Evolutionary conservation across 2,329 filamentous ascomycete species (phyloP).

Genomic region (Trichophyton simii): DNA sequence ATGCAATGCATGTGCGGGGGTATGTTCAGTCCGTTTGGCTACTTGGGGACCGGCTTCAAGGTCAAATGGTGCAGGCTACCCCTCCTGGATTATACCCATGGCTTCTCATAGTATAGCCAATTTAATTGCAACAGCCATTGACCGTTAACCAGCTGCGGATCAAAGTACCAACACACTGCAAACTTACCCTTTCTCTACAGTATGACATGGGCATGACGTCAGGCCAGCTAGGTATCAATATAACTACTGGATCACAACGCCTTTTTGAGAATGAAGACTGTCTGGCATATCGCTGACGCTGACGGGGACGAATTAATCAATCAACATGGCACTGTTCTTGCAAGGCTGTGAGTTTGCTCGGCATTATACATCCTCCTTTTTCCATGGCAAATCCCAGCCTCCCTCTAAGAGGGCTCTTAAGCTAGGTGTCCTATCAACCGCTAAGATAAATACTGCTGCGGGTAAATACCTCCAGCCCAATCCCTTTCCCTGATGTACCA

Average conservation of each 20-base stretch:
- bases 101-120: too few relatives aligned
- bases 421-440: slow-evolving; percentile 8
- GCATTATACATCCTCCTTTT: slow-evolving; percentile 9
- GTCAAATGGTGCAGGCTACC: too few relatives aligned
- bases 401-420: slow-evolving; percentile 9
- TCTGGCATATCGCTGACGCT: background rate
- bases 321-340: background rate
- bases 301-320: background rate
- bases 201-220: too few relatives aligned
- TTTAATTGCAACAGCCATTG: too few relatives aligned
- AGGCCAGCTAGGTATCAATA: too few relatives aligned
- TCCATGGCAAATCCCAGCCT: slow-evolving; percentile 6
- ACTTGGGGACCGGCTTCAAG: too few relatives aligned
- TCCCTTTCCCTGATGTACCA: background rate
- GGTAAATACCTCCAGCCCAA: background rate
- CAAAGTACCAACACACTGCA: too few relatives aligned
- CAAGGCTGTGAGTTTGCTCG: slow-evolving; percentile 6
- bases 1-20: too few relatives aligned
- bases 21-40: too few relatives aligned
- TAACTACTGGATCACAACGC: background rate
- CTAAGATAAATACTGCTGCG: slow-evolving; percentile 8
- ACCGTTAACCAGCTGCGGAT: too few relatives aligned
- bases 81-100: too few relatives aligned
- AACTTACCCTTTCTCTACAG: too few relatives aligned
- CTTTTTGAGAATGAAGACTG: background rate